Base-by-base conservation (phyloP, 805 yeast genomes). In the Dipodascus albidus region DNA sequence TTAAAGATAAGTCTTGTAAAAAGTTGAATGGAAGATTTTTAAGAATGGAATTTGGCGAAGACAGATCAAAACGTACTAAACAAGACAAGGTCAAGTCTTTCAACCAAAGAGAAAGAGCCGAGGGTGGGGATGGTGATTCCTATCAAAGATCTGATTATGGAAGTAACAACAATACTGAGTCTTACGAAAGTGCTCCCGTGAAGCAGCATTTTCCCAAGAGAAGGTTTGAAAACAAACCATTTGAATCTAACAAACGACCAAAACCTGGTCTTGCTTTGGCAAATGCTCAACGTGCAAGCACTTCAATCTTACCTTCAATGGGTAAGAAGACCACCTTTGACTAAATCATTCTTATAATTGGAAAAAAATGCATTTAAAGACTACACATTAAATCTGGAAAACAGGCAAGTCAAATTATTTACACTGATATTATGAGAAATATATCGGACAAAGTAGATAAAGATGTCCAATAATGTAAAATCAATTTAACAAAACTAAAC, bases 11-110 rank as follows among this genome's bases (percentile, higher is more conserved):
- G 66, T 62, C 76, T 33, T 81, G 86, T 60, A 78, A 78, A 62
- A 79, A 74, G 58, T 71, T 88, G 55, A 79, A 87, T 56, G 83
- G 87, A 58, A 75, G 96, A 68, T 81, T 82, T 1, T 68, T 89
- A 60, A 77, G 96, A 69, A 74, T 91, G 76, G 98, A 93, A 68
- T 91, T 72, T 63, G 99, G 99, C 59, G 96, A 93, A 70, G 98
- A 91, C 66, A 78, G 99, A 70, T 83, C 95, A 47, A 83, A 86
- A 70, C 76, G 87, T 65, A 52, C 59, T 35, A 57, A 58, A 50
- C 54, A 55, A 17, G 49, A 50, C 20, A 55, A 52, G 49, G 38
- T 17, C 20, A 35, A 50, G 14, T 17, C 20, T 38, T 17, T 21
- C 23, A 14, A 22, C 6, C 24, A 35, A 6, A 8, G 15, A 20